These are phyloP conservation scores for Ceratocystis ficicola DNA, from an alignment of 2,329 filamentous ascomycete species.

Conservation along the genomic window DNA sequence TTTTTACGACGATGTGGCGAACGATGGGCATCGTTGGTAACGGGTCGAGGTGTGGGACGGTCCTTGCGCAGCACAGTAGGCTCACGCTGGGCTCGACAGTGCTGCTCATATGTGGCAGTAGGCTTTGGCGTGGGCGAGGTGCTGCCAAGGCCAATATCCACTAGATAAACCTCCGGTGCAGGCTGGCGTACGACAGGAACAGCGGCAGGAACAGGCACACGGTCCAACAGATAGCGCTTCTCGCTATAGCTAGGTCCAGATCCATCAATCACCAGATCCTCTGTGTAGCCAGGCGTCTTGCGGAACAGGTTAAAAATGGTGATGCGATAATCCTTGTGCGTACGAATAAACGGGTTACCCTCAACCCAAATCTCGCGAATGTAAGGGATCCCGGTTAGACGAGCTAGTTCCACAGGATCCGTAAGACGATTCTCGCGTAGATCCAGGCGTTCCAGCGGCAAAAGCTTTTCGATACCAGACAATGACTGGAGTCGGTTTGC, in stretches of 20 bases:
- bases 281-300: conserved; percentile 73
- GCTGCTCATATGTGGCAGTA: conserved; percentile 37
- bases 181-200: conserved; percentile 66
- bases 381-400: conserved; percentile 80
- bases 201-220: conserved; percentile 60
- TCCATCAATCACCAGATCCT: conserved; percentile 83
- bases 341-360: conserved; percentile 83
- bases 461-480: conserved; percentile 77
- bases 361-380: conserved; percentile 86
- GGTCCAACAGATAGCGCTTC: conserved; percentile 70
- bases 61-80: conserved; percentile 44
- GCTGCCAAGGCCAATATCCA: conserved; percentile 38
- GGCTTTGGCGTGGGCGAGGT: conserved; percentile 43
- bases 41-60: conserved; percentile 39
- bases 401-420: conserved; percentile 83
- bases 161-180: conserved; percentile 47
- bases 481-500: conserved; percentile 78
- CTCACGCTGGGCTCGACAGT: conserved; percentile 7
- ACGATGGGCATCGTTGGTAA: conserved; percentile 46
- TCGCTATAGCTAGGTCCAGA: conserved; percentile 74
- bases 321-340: conserved; percentile 72
- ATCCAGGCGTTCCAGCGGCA: conserved; percentile 80
- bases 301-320: conserved; percentile 95
- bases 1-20: conserved; percentile 46
- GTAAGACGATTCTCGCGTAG: conserved; percentile 78